Evolutionary conservation across 768 basidiomycete genomes (phyloP).

Genomic region (Mycena floridula): DNA sequence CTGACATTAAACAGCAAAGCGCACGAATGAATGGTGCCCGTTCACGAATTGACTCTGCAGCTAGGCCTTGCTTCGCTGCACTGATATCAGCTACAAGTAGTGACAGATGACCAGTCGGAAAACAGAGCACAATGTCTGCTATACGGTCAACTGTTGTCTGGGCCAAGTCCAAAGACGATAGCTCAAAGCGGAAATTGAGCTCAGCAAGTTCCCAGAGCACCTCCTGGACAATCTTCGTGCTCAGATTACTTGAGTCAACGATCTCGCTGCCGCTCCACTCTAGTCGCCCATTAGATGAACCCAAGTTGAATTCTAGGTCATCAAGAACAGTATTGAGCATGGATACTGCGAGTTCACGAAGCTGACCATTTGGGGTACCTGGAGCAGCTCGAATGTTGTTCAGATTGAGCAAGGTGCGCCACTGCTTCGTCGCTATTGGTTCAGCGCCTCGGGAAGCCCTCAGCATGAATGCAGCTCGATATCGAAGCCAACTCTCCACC

Average conservation of each 20-base stretch:
- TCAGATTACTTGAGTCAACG: neutral
- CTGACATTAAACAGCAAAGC: neutral
- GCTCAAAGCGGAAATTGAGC: slow-evolving; percentile 13
- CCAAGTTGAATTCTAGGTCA: neutral
- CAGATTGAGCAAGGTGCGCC: neutral
- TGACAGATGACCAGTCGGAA: neutral
- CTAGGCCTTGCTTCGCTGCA: slow-evolving; percentile 7
- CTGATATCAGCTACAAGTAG: slow-evolving; percentile 1
- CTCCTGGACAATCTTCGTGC: neutral
- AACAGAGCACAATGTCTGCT: slow-evolving; percentile 3
- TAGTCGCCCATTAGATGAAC: neutral
- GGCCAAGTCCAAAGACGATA: slow-evolving; percentile 12
- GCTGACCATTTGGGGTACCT: neutral
- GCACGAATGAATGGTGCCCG: neutral
- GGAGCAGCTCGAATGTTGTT: neutral
- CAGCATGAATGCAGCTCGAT: too few relatives aligned
- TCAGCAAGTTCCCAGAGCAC: slow-evolving; percentile 16
- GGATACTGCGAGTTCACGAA: neutral
- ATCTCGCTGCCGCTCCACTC: neutral
- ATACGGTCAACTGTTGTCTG: slow-evolving; percentile 5
- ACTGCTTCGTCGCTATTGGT: neutral
- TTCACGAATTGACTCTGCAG: neutral
- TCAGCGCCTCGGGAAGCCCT: neutral
- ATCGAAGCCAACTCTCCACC: neutral
- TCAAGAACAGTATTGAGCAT: neutral